These are phyloP conservation scores for Pseudovirgaria hyperparasitica DNA, from an alignment of 2,329 filamentous ascomycete genomes.

Conservation along the genomic window DNA sequence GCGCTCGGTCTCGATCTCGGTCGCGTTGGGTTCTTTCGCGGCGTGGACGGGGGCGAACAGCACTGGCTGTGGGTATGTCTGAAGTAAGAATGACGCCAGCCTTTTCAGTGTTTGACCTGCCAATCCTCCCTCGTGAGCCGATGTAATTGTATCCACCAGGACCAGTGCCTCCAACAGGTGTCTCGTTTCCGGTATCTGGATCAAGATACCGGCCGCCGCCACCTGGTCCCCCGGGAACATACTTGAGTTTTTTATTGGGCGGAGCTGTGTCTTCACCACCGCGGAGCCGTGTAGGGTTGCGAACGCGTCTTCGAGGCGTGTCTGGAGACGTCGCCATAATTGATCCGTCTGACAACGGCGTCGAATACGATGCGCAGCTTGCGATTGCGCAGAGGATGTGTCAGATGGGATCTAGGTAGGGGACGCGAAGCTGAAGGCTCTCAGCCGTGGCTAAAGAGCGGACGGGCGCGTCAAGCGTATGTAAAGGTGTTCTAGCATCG, in stretches of 20 bases:
- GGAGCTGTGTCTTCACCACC: conserved; percentile 27
- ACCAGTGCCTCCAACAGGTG: conserved; percentile 38
- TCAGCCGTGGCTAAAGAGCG: too few species aligned
- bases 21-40: conserved; percentile 25
- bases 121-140: conserved; percentile 40
- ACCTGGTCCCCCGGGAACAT: conserved; percentile 75
- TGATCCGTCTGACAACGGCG: too few species aligned
- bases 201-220: conserved; percentile 78
- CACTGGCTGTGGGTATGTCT: conserved; percentile 34
- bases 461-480: too few species aligned
- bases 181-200: conserved; percentile 47
- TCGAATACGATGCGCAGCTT: too few species aligned
- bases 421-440: too few species aligned
- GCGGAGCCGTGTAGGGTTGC: conserved; percentile 19
- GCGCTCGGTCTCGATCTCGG: conserved; percentile 17
- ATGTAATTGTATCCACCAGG: conserved; percentile 37
- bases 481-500: too few species aligned
- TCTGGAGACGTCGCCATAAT: conserved; percentile 21
- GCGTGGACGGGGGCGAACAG: conserved; percentile 19
- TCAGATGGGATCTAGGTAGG: too few species aligned
- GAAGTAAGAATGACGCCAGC: conserved; percentile 29
- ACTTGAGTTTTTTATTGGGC: conserved; percentile 38
- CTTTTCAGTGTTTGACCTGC: conserved; percentile 35
- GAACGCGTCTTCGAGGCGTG: conserved; percentile 23
- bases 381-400: too few species aligned